Conservation (phyloP, 2,329 filamentous ascomycete species). For the Helotiales sp. region DNA sequence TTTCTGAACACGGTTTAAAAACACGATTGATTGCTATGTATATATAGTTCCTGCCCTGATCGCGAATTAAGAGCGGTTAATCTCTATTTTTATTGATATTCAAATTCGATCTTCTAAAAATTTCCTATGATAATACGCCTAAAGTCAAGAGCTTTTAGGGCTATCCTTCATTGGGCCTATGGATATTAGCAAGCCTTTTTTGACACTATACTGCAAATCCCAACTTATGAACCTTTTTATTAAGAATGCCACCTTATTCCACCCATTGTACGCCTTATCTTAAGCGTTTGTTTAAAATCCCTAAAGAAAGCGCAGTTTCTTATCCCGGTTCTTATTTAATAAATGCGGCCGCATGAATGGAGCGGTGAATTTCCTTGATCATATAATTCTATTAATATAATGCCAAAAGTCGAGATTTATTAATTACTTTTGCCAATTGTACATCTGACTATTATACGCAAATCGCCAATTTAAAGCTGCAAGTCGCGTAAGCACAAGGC, state of each 20-base stretch:
- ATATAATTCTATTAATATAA: not conserved
- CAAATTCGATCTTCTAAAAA: not conserved
- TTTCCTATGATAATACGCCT: not conserved
- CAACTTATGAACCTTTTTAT: not conserved
- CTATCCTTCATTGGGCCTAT: not conserved
- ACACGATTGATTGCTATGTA: not conserved
- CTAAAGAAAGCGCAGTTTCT: not conserved
- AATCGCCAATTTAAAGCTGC: not conserved
- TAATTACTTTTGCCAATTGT: not conserved
- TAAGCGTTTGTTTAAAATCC: not conserved
- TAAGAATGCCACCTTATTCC: not conserved
- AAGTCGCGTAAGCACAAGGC: slow-evolving; percentile 32
- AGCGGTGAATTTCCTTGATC: not conserved
- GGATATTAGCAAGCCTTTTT: too few species aligned
- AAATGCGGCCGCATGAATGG: not conserved
- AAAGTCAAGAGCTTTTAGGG: not conserved
- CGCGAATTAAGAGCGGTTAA: too few species aligned
- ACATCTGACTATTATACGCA: not conserved
- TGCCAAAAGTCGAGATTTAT: not conserved
- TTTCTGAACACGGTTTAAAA: not conserved
- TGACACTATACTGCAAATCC: not conserved
- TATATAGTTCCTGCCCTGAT: not conserved
- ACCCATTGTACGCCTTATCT: not conserved
- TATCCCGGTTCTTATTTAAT: not conserved
- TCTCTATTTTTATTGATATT: slow-evolving; percentile 7